Evolutionary conservation across 2,329 filamentous ascomycete genomes (phyloP).

Genomic region (Ramularia endophylla): DNA sequence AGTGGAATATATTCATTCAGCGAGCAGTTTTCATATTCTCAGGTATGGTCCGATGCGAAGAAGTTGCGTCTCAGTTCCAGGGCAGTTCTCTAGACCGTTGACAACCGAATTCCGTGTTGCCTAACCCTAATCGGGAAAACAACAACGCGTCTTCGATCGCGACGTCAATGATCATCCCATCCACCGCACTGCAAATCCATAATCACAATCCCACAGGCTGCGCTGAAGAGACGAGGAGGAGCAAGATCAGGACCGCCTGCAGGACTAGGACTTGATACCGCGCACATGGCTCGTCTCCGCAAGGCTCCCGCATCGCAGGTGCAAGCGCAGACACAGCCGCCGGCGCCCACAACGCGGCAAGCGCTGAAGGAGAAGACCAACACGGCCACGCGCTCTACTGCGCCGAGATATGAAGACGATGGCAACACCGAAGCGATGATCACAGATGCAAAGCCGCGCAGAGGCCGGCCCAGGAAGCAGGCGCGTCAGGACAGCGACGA

Average conservation of each 20-base stretch:
- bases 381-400: slow-evolving; percentile 16
- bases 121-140: too few relatives aligned
- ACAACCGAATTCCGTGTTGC: too few relatives aligned
- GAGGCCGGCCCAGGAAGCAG: slow-evolving; percentile 18
- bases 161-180: too few relatives aligned
- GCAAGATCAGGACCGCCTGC: too few relatives aligned
- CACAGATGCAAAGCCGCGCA: slow-evolving; percentile 21
- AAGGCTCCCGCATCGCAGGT: slow-evolving; percentile 18
- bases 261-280: too few relatives aligned
- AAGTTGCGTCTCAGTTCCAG: too few relatives aligned
- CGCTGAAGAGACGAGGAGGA: not conserved
- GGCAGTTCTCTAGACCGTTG: too few relatives aligned
- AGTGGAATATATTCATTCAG: slow-evolving; percentile 12
- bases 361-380: slow-evolving; percentile 29
- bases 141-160: too few relatives aligned
- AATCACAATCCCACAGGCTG: too few relatives aligned
- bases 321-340: slow-evolving; percentile 10
- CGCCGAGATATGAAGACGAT: slow-evolving; percentile 20
- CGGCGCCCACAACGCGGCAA: slow-evolving; percentile 14
- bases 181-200: too few relatives aligned
- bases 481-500: slow-evolving; percentile 18
- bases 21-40: too few relatives aligned
- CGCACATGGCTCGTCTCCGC: slow-evolving; percentile 24
- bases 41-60: too few relatives aligned
- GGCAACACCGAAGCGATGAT: slow-evolving; percentile 24